phyloP scores from a whole-genome alignment of 106 monocot genomes.

The Allium sativum region DNA sequence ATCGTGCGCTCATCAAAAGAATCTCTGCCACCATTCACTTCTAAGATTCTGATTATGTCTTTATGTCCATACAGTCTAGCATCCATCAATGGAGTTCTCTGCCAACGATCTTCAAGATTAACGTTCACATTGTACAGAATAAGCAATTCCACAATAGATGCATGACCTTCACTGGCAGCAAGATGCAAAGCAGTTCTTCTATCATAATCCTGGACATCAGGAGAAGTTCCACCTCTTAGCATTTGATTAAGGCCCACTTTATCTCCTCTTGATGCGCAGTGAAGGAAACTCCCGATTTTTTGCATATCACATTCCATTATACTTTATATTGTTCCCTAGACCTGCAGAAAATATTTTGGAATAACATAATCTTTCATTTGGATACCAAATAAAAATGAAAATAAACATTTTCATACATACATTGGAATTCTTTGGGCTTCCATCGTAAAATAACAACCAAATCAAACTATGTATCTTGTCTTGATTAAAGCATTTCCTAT shows the following conservation, averaged over 20 bases:
- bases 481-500: no score
- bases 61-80: constrained; percentile 10
- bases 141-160: constrained; percentile 9
- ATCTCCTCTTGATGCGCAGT: constrained; percentile 10
- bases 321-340: not conserved
- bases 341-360: not conserved
- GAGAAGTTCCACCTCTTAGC: constrained; percentile 6
- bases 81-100: constrained; percentile 5
- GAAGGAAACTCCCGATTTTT: constrained; percentile 8
- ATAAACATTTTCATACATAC: no score
- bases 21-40: constrained; percentile 13
- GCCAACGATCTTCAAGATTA: constrained; percentile 12
- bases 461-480: no score
- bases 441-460: no score
- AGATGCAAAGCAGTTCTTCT: constrained; percentile 12
- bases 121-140: constrained; percentile 9
- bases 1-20: constrained; percentile 4
- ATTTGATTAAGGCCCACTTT: constrained; percentile 10
- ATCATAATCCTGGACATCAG: constrained; percentile 10
- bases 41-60: constrained; percentile 11
- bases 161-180: constrained; percentile 10
- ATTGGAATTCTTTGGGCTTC: no score
- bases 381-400: no score
- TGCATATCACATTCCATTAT: constrained; percentile 7
- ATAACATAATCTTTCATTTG: not conserved